Evolutionary conservation across 495 filamentous ascomycete genomes (phyloP), one percentile per base, ranked within the genome.

Genomic region (Aspergillus incahuasiensis): DNA sequence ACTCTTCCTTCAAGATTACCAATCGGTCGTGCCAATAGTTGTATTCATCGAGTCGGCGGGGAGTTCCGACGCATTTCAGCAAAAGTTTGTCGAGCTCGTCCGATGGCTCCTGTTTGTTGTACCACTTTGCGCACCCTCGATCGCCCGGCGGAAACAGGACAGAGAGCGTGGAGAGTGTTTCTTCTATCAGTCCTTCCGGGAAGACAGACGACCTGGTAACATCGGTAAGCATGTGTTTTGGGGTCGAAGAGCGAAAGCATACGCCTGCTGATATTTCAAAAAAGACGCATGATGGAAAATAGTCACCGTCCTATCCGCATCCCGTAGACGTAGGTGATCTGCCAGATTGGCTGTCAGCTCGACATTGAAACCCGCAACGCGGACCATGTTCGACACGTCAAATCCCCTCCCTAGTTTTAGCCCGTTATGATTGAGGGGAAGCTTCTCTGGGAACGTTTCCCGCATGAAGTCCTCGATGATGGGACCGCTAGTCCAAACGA

Each of bases 1-100:
- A 82, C 0, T 66, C 68, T 48, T 78, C 63, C 56, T 82, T 79
- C 22, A 85, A 65, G 3, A 79, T 68, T 1, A 79, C 65, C 0
- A 83, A 63, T 11, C 79, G 65, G 56, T 85, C 75, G 19, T 67
- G 66, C 79, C 81, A 82, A 57, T 68, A 81, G 0, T 54, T 22
- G 46, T 76, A 83, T 5, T 71, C 61, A 7, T 77, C 71, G 15
- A 83, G 72, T 9, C 71, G 68, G 2, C 71, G 69, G 30, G 68
- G 61, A 19, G 39, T 18, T 1, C 15, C 18, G 3, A 51, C 54
- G 39, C 55, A 59, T 12, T 38, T 16, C 16, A 51, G n/a, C 5
- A 55, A 7, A 44, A 62, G 67, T 19, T 57, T 58, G 21, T 65
- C 70, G 1, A 76, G 58, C 0, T 57, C 60, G 1, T 64, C 46